phyloP scores from a whole-genome alignment of 176 grass and related monocot genomes.

The bread wheat (Triticum aestivum) region IWGSC_CS_RefSeq_v2.1 NC_057796.1:328888321-328888820 shows the following conservation, averaged over 20 bases:
- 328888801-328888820: slow-evolving; percentile 75
- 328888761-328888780: slow-evolving; percentile 84
- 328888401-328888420: background rate
- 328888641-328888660: background rate
- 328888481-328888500: background rate
- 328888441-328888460: background rate
- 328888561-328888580: background rate
- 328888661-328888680: background rate
- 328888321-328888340: background rate
- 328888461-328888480: background rate
- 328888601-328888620: background rate
- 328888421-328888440: background rate
- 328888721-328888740: background rate
- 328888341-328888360: background rate
- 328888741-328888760: slow-evolving; percentile 69
- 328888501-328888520: background rate
- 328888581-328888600: background rate
- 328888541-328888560: background rate
- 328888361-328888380: background rate
- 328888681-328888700: background rate
- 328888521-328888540: background rate
- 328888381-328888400: background rate
- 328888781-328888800: slow-evolving; percentile 78
- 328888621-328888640: background rate
- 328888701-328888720: background rate